Evolutionary conservation across 768 basidiomycete genomes (phyloP).

Genomic region (Phlebiopsis flavidoalba): DNA sequence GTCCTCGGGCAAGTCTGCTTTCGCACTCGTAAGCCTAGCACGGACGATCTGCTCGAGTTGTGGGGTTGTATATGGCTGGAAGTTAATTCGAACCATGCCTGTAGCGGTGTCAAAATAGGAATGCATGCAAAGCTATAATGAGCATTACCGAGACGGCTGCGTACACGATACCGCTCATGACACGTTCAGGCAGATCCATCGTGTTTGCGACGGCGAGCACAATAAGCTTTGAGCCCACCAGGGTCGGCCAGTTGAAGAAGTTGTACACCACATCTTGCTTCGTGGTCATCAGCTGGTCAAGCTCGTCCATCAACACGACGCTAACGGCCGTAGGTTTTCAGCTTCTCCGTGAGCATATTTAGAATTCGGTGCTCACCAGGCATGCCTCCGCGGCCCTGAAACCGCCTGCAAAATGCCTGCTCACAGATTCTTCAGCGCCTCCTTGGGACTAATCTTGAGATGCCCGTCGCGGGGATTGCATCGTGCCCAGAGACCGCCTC

Average conservation of each 20-base stretch:
- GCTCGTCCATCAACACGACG: constrained; percentile 96
- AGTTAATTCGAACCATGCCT: constrained; percentile 92
- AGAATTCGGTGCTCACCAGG: constrained; percentile 58
- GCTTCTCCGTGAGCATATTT: background rate
- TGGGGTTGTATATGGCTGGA: constrained; percentile 76
- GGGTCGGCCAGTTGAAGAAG: constrained; percentile 99
- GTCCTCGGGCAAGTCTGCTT: constrained; percentile 42
- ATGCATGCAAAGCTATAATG: background rate
- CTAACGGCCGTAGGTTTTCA: constrained; percentile 36
- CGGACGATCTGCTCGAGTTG: constrained; percentile 85
- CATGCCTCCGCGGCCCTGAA: constrained; percentile 80
- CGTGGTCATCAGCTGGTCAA: constrained; percentile 92
- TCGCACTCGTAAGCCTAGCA: constrained; percentile 65
- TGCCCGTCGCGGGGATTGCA: constrained; percentile 53
- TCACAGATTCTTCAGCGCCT: constrained; percentile 77
- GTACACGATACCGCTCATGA: constrained; percentile 88
- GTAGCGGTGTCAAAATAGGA: background rate
- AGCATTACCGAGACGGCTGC: constrained; percentile 75
- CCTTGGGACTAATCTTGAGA: constrained; percentile 67
- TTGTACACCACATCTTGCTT: constrained; percentile 99
- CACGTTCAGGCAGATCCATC: constrained; percentile 95
- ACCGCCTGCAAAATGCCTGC: constrained; percentile 68
- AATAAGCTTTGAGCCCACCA: constrained; percentile 81
- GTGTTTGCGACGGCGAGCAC: constrained; percentile 98
- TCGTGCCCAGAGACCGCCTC: constrained; percentile 86